Percentiles rank a stretch among this genome's conserved stretches.
Evolutionary conservation across 2,329 filamentous ascomycete genomes (phyloP).

Genomic region (Coleophoma cylindrospora): DNA sequence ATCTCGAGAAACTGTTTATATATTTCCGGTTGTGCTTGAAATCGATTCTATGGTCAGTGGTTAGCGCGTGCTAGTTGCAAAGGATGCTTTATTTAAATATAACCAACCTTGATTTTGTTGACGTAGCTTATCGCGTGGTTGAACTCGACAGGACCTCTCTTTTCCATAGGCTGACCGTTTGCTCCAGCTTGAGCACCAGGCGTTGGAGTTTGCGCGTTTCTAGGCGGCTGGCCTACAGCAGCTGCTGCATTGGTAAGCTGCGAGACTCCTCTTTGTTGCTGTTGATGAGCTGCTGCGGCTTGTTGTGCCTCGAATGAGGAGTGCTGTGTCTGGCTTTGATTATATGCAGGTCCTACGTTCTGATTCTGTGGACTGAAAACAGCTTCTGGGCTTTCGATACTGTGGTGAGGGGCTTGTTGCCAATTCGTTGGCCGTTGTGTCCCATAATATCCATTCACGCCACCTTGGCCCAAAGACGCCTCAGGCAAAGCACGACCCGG

Average conservation of each 20-base stretch:
- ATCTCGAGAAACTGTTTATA: conserved; percentile 99
- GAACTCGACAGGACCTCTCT: conserved; percentile 92
- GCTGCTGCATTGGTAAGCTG: conserved; percentile 59
- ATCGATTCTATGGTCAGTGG: conserved; percentile 68
- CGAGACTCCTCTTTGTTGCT: conserved; percentile 61
- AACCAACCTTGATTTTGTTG: conserved; percentile 92
- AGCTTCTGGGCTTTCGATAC: conserved; percentile 57
- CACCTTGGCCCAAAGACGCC: conserved; percentile 16
- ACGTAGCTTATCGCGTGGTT: conserved; percentile 99
- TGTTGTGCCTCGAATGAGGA: conserved; percentile 34
- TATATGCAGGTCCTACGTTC: conserved; percentile 42
- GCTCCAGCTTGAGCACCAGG: conserved; percentile 49
- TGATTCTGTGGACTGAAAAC: conserved; percentile 55
- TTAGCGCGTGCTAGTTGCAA: background rate
- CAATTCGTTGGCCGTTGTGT: conserved; percentile 38
- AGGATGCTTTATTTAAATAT: background rate
- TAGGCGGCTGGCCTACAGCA: conserved; percentile 34
- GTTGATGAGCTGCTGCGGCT: conserved; percentile 45
- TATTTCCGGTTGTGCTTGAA: conserved; percentile 93
- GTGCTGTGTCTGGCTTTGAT: conserved; percentile 29
- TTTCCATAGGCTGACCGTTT: conserved; percentile 68
- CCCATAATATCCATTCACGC: conserved; percentile 33
- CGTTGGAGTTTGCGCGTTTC: conserved; percentile 56
- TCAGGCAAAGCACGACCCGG: conserved; percentile 42
- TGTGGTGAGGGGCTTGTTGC: conserved; percentile 50